phyloP scores from a whole-genome alignment of 1,139 yeast species.

The Kodamaea arcana region DNA sequence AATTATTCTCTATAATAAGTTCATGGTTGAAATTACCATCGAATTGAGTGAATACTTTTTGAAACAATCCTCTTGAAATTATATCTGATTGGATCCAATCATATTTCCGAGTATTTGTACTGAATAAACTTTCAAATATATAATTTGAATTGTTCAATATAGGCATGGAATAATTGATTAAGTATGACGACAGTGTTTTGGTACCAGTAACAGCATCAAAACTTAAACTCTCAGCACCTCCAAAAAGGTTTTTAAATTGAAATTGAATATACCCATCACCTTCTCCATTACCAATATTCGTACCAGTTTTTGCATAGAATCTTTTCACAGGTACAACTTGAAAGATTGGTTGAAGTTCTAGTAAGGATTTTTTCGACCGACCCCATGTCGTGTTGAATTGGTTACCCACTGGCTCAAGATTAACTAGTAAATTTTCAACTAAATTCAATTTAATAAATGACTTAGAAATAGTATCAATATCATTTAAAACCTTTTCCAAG shows the following conservation, averaged over 20 bases:
- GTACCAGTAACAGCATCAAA: conserved; percentile 81
- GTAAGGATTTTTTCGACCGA: conserved; percentile 15
- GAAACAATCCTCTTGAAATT: conserved; percentile 52
- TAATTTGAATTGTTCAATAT: conserved; percentile 47
- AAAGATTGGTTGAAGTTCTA: conserved; percentile 54
- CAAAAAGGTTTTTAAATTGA: conserved; percentile 73
- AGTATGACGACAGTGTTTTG: conserved; percentile 70
- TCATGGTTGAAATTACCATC: conserved; percentile 45
- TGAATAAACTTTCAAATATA: conserved; percentile 52
- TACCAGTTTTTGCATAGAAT: conserved; percentile 84
- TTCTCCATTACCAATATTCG: conserved; percentile 90
- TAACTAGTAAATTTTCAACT: conserved; percentile 42
- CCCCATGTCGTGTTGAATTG: conserved; percentile 25
- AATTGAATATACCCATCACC: conserved; percentile 87
- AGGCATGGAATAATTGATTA: conserved; percentile 64
- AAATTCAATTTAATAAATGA: conserved; percentile 42
- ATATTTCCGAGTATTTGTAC: conserved; percentile 55
- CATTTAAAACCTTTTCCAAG: conserved; percentile 31
- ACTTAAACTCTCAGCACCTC: conserved; percentile 79
- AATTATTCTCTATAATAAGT: conserved; percentile 57
- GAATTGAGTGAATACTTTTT: conserved; percentile 41
- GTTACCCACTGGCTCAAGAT: conserved; percentile 30
- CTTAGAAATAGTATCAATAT: conserved; percentile 40
- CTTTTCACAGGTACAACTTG: conserved; percentile 57
- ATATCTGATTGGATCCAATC: conserved; percentile 71